phyloP scores from a whole-genome alignment of 371 early-diverging fungal species.

The Mortierella sp. region DNA sequence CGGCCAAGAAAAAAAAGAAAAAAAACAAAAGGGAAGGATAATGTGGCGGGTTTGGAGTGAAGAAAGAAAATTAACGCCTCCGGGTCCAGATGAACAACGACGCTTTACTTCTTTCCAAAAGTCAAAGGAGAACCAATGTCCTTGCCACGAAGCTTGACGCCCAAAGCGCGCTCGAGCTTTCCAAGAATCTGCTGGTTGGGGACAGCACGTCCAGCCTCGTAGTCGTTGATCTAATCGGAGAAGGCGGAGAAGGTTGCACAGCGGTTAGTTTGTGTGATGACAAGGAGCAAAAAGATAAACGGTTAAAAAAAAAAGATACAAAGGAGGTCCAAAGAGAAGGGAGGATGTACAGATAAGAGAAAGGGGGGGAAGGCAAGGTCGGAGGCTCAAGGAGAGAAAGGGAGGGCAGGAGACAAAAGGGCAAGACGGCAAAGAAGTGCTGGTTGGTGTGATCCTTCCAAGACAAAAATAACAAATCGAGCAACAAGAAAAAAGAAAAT shows the following conservation, averaged over 20 bases:
- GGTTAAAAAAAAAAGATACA: neutral
- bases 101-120: conserved; percentile 69
- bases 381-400: neutral
- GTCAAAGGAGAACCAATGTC: conserved; percentile 83
- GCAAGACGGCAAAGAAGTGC: neutral
- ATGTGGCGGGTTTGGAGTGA: no score
- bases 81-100: neutral
- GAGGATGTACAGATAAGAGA: neutral
- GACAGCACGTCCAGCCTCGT: conserved; percentile 88
- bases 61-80: neutral
- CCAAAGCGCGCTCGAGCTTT: conserved; percentile 92
- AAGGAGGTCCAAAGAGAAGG: neutral
- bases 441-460: neutral
- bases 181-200: conserved; percentile 94
- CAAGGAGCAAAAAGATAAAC: neutral
- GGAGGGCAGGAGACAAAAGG: neutral
- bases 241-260: neutral
- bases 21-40: neutral
- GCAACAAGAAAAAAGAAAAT: neutral
- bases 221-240: conserved; percentile 79
- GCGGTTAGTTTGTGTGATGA: neutral
- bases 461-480: neutral
- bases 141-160: conserved; percentile 93
- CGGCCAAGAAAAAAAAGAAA: conserved; percentile 8
- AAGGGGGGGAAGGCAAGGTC: neutral